A percentile compares a stretch with the other conserved stretches of the same genome.
These are phyloP conservation scores for Lipomyces yamanashiensis DNA, from an alignment of 805 yeast genomes.

Conservation along the genomic window DNA sequence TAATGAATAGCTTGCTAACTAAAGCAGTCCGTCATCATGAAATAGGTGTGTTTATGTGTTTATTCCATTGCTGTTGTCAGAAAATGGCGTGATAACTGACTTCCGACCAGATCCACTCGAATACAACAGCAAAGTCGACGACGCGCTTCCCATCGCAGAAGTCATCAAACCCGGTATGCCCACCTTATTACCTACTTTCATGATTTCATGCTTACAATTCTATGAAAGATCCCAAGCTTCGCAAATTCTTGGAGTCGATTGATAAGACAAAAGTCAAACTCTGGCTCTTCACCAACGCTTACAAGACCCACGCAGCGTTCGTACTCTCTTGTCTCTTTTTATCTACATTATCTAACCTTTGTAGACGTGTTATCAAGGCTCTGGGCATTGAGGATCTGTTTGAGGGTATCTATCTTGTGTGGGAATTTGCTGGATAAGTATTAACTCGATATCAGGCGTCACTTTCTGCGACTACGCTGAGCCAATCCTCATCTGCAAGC, in stretches of 20 bases:
- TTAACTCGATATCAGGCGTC: slow-evolving; percentile 45
- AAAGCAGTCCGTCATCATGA: slow-evolving; percentile 54
- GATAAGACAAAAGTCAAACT: slow-evolving; percentile 62
- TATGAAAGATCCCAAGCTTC: slow-evolving; percentile 50
- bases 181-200: neutral
- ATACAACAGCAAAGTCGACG: slow-evolving; percentile 88
- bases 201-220: slow-evolving; percentile 22
- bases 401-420: slow-evolving; percentile 59
- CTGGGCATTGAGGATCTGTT: slow-evolving; percentile 90
- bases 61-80: neutral
- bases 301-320: slow-evolving; percentile 75
- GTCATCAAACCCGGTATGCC: slow-evolving; percentile 62
- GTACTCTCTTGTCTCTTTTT: neutral
- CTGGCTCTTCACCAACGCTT: slow-evolving; percentile 96
- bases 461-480: slow-evolving; percentile 85
- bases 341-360: neutral
- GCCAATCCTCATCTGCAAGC: slow-evolving; percentile 77
- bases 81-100: too few relatives aligned
- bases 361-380: slow-evolving; percentile 70
- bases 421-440: too few relatives aligned
- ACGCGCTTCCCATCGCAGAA: slow-evolving; percentile 81
- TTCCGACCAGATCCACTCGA: slow-evolving; percentile 68
- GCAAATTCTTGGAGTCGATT: slow-evolving; percentile 43
- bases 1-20: neutral
- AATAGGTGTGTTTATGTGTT: slow-evolving; percentile 47